Evolutionary conservation across 495 filamentous ascomycete genomes (phyloP).

Genomic region (Rhypophila decipiens): DNA sequence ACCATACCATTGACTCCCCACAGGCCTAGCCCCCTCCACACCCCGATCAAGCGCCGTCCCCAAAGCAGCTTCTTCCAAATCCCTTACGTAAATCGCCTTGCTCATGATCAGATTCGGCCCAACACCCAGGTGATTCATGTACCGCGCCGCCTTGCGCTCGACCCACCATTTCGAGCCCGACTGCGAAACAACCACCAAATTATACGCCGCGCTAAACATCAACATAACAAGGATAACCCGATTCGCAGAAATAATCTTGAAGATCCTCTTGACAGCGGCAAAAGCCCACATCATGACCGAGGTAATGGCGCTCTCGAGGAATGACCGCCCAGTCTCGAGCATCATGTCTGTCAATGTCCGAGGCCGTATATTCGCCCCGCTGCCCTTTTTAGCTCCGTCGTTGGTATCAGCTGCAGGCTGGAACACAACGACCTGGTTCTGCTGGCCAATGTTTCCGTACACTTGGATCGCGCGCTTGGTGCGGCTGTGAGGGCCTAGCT

Average conservation of each 20-base stretch:
- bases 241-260: slow-evolving; percentile 67
- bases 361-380: slow-evolving; percentile 53
- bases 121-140: slow-evolving; percentile 76
- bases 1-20: slow-evolving; percentile 36
- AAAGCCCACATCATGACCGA: slow-evolving; percentile 70
- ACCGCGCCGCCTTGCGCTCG: slow-evolving; percentile 70
- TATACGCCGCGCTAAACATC: slow-evolving; percentile 57
- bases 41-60: slow-evolving; percentile 14
- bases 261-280: slow-evolving; percentile 54
- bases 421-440: slow-evolving; percentile 61
- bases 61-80: slow-evolving; percentile 66
- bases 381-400: slow-evolving; percentile 25
- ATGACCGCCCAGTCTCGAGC: slow-evolving; percentile 58
- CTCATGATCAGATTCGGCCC: slow-evolving; percentile 72
- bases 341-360: slow-evolving; percentile 64
- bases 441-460: slow-evolving; percentile 79
- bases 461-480: slow-evolving; percentile 88
- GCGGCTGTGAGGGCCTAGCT: slow-evolving; percentile 70
- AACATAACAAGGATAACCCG: slow-evolving; percentile 65
- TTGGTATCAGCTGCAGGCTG: slow-evolving; percentile 33
- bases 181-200: slow-evolving; percentile 63
- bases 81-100: slow-evolving; percentile 73
- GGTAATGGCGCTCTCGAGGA: slow-evolving; percentile 62
- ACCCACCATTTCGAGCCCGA: slow-evolving; percentile 72
- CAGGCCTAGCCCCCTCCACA: slow-evolving; percentile 18